Conservation (phyloP, 2,329 filamentous ascomycete genomes). For the Trichoderma sp. region DNA sequence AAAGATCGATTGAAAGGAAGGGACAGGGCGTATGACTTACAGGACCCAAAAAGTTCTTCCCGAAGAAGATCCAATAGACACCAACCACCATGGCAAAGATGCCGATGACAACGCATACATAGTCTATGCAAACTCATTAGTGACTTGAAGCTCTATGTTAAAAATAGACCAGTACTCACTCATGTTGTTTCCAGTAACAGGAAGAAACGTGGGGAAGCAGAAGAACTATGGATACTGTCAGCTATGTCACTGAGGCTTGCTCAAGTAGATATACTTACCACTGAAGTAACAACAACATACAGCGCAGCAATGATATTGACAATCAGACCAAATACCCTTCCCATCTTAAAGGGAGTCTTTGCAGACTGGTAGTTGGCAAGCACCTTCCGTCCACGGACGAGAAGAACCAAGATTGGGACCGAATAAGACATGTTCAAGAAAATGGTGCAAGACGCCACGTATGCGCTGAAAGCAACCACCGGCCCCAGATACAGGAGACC, state of each 20-base stretch:
- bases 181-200: not conserved
- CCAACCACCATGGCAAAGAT: slow-evolving; percentile 6
- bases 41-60: slow-evolving; percentile 3
- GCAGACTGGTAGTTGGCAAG: slow-evolving; percentile 4
- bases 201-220: slow-evolving; percentile 3
- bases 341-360: slow-evolving; percentile 2
- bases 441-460: slow-evolving; percentile 14
- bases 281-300: slow-evolving; percentile 6
- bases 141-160: not conserved
- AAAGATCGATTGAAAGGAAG: not conserved
- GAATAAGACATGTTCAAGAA: slow-evolving; percentile 13
- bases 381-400: slow-evolving; percentile 8
- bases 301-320: not conserved
- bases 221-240: not conserved
- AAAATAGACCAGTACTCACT: not conserved
- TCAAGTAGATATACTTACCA: not conserved
- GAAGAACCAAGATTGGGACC: not conserved
- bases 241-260: not conserved
- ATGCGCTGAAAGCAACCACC: slow-evolving; percentile 1
- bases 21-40: not conserved
- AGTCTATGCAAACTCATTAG: not conserved
- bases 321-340: not conserved
- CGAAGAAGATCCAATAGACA: not conserved
- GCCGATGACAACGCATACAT: slow-evolving; percentile 8
- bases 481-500: slow-evolving; percentile 6